phyloP scores from a whole-genome alignment of 768 basidiomycete genomes.

The Russula sp. region DNA sequence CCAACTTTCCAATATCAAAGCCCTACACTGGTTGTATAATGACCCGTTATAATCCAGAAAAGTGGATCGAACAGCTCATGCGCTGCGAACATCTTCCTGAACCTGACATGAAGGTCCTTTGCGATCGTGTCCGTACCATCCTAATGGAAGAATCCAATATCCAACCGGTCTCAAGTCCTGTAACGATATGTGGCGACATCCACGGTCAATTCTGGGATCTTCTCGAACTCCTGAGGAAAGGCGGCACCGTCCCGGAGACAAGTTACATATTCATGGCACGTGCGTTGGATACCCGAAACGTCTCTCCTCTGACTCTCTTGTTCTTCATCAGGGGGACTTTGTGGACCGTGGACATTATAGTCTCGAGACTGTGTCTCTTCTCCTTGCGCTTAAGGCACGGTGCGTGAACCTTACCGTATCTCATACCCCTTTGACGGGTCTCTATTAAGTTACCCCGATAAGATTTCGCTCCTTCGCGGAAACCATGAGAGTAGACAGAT shows the following conservation, averaged over 20 bases:
- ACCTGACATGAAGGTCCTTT: constrained; percentile 88
- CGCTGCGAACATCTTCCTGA: constrained; percentile 87
- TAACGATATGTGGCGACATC: constrained; percentile 94
- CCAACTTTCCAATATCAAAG: too few species aligned
- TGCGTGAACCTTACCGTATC: constrained; percentile 34
- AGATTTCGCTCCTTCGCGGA: constrained; percentile 85
- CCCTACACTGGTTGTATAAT: not conserved
- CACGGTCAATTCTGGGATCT: constrained; percentile 99
- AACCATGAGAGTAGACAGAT: constrained; percentile 98
- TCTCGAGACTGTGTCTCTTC: constrained; percentile 87
- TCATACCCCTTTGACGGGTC: not conserved
- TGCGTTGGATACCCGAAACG: constrained; percentile 39
- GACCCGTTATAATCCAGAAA: constrained; percentile 50
- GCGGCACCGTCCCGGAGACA: constrained; percentile 79
- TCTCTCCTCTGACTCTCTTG: constrained; percentile 9
- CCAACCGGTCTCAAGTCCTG: constrained; percentile 91
- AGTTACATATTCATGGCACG: constrained; percentile 97
- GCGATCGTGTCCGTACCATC: constrained; percentile 82
- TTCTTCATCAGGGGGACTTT: constrained; percentile 78
- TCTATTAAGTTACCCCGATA: constrained; percentile 76
- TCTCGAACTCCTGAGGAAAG: constrained; percentile 82
- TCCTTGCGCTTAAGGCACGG: constrained; percentile 89
- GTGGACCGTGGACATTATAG: constrained; percentile 97
- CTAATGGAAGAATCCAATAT: constrained; percentile 97
- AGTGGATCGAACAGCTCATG: constrained; percentile 88